phyloP scores from a whole-genome alignment of 352 stramenopile species.

The Peronosclerospora sorghi region DNA sequence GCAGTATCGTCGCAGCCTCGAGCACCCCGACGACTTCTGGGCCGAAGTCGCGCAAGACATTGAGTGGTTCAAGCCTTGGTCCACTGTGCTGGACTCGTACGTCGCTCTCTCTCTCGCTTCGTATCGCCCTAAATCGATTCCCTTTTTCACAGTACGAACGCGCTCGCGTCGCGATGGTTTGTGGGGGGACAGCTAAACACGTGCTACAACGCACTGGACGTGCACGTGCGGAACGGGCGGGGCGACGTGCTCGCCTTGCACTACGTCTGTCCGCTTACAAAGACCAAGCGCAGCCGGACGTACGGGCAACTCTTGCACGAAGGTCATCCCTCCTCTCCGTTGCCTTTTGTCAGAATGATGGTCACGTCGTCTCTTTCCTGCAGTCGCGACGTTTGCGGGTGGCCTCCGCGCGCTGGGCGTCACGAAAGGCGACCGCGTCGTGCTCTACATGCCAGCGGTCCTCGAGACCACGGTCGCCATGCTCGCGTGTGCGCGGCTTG shows the following conservation, averaged over 20 bases:
- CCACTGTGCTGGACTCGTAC: constrained; percentile 32
- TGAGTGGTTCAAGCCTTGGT: constrained; percentile 42
- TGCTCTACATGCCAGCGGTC: constrained; percentile 96
- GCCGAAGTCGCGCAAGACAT: constrained; percentile 37
- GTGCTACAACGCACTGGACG: constrained; percentile 55
- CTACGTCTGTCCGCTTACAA: constrained; percentile 53
- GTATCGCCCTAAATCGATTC: neutral
- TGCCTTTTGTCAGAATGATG: neutral
- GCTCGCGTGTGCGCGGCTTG: constrained; percentile 94
- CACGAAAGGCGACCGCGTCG: constrained; percentile 87
- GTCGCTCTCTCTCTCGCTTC: neutral
- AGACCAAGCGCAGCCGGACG: constrained; percentile 48
- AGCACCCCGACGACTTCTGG: constrained; percentile 36
- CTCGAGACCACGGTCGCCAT: constrained; percentile 92
- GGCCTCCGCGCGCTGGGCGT: constrained; percentile 47
- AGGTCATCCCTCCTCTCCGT: constrained; percentile 8
- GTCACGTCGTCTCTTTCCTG: neutral
- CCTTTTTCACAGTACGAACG: constrained; percentile 16
- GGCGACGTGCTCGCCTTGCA: constrained; percentile 41
- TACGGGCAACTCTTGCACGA: constrained; percentile 67
- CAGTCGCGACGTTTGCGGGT: constrained; percentile 50
- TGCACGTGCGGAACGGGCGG: constrained; percentile 42
- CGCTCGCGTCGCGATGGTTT: constrained; percentile 38
- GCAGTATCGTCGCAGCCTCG: constrained; percentile 33
- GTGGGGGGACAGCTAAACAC: constrained; percentile 52